These are phyloP conservation scores for Phytophthora citricola DNA, from an alignment of 352 stramenopile genomes.

Conservation along the genomic window DNA sequence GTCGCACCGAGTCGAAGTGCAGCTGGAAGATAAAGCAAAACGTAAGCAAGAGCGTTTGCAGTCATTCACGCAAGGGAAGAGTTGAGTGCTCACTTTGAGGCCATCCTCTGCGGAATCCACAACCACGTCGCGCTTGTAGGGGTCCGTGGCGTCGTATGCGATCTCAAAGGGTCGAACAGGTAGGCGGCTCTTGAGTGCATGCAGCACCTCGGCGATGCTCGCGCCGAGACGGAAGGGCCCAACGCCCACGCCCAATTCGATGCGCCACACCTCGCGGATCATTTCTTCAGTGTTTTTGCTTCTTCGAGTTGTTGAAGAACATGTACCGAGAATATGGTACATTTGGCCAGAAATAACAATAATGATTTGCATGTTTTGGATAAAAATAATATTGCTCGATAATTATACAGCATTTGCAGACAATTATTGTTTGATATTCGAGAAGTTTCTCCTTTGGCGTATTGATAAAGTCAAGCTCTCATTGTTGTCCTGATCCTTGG, in stretches of 20 bases:
- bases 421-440: too few relatives aligned
- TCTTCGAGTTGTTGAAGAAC: conserved; percentile 18
- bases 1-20: conserved; percentile 67
- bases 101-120: conserved; percentile 80
- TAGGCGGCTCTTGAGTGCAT: conserved; percentile 81
- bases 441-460: too few relatives aligned
- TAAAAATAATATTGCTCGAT: too few relatives aligned
- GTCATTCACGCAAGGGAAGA: not conserved
- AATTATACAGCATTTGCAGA: too few relatives aligned
- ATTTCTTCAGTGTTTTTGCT: conserved; percentile 25
- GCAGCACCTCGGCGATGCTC: conserved; percentile 73
- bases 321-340: conserved; percentile 18
- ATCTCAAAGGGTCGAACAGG: conserved; percentile 82
- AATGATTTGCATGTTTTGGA: too few relatives aligned
- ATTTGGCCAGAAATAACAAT: too few relatives aligned
- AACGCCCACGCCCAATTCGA: conserved; percentile 79
- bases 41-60: too few relatives aligned
- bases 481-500: too few relatives aligned
- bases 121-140: conserved; percentile 66
- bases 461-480: too few relatives aligned
- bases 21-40: conserved; percentile 40
- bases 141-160: conserved; percentile 69
- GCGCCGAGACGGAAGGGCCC: conserved; percentile 81
- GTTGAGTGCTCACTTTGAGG: conserved; percentile 37
- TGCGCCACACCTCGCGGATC: conserved; percentile 86